Base-by-base conservation (phyloP, 1,284 basidiomycete genomes). In the Kalmanozyma brasiliensis region DNA sequence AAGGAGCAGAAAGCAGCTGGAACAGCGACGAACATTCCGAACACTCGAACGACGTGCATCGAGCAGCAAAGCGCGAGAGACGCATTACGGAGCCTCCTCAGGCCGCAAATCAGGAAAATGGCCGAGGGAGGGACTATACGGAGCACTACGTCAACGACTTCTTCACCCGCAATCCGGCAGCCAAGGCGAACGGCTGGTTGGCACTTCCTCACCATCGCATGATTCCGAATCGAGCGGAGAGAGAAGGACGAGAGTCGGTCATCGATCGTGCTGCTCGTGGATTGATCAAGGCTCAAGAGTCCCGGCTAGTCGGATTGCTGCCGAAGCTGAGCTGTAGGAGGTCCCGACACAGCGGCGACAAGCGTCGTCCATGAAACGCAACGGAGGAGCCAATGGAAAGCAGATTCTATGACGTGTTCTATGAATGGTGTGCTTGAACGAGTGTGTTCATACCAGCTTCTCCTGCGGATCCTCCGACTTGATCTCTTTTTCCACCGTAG, bases 111-210 rank as follows among this genome's bases (percentile, higher is more conserved):
- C n/a, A n/a, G n/a, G n/a, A n/a, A n/a, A n/a, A n/a, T n/a, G n/a
- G n/a, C n/a, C 45, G 24, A 3, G 29, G 4, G 9, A 45, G 22
- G 9, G 16, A 32, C 8, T 10, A 8, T 7, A 37, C 45, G 6
- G 38, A 36, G 17, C 24, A n/a, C 0, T 40, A 59, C 14, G 23
- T 64, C 13, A 26, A 51, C 13, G 57, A 64, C 34, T 69, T 60
- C 26, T 61, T 56, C 36, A 23, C n/a, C 0, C 48, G 52, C 48
- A 69, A 64, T 32, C 61, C 66, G 13, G 48, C 52, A 7, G 60
- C 56, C 5, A 32, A 64, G 17, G 45, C 60, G 3, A 69, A 69
- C 23, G 66, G 66, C 9, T 69, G 66, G 66, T 26, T 69, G 22
- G 61, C 60, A 6, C 22, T 64, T 29, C 38, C 23, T 22, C 65